These are phyloP conservation scores for Knoxia roxburghii DNA, from an alignment of 257 asterid species.

Conservation along the genomic window DNA sequence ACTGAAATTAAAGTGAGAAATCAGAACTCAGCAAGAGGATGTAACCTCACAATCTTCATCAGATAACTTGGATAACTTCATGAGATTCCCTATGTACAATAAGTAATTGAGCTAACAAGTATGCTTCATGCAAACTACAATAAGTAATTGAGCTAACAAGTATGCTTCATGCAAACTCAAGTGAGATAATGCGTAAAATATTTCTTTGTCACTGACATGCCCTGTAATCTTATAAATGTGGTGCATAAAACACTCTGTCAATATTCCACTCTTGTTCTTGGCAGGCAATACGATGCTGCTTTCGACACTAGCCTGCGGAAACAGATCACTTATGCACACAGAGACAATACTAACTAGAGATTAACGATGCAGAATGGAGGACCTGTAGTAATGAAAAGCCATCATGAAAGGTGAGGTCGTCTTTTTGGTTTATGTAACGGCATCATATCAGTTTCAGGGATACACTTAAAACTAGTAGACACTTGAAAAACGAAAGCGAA, in stretches of 20 bases:
- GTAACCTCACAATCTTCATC: background rate
- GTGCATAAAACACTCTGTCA: background rate
- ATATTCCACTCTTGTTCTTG: background rate
- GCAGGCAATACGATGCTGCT: background rate
- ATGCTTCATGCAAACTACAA: background rate
- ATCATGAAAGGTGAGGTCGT: background rate
- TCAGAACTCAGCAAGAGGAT: background rate
- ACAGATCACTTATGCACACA: too few relatives aligned
- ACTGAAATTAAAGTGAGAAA: background rate
- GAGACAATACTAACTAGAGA: background rate
- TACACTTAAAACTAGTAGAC: background rate
- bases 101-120: background rate
- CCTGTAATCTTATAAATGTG: background rate
- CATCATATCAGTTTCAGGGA: background rate
- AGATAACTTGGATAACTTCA: background rate
- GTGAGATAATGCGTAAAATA: background rate
- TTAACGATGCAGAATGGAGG: background rate
- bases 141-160: background rate
- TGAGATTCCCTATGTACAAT: background rate
- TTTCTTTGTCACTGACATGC: background rate
- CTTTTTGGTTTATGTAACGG: background rate
- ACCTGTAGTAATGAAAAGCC: background rate
- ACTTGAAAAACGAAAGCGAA: background rate
- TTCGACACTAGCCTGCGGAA: background rate
- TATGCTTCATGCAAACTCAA: background rate